Conservation (phyloP, 2,329 filamentous ascomycete species). For the Claviceps fusiformis region DNA sequence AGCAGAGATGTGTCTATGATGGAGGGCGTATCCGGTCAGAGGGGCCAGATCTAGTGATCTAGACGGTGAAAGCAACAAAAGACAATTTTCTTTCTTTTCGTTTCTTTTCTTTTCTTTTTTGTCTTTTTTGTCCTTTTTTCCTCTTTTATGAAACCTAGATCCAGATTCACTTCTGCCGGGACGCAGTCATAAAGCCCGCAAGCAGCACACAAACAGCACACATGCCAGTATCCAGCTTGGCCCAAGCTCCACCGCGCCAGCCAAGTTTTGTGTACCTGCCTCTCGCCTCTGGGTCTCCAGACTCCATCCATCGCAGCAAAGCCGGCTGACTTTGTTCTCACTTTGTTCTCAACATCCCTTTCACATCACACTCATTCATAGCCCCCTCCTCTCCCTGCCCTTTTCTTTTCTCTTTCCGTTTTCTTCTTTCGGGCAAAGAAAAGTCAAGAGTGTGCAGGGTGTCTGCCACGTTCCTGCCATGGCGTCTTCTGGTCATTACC, state of each 20-base stretch:
- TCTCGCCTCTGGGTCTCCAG: no score
- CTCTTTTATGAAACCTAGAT: background rate
- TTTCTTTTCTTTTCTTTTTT: no score
- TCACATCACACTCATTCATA: background rate
- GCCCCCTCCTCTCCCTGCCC: background rate
- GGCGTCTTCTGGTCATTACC: background rate
- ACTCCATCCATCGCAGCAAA: background rate
- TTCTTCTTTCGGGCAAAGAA: background rate
- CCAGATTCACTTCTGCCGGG: background rate
- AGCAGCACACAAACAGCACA: background rate
- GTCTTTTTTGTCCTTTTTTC: no score
- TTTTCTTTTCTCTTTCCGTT: no score
- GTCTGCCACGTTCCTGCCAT: background rate
- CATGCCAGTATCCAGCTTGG: background rate
- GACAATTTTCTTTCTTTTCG: no score
- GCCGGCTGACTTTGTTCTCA: slow-evolving; percentile 4
- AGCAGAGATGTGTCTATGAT: no score
- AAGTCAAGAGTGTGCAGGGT: background rate
- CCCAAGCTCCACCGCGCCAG: background rate
- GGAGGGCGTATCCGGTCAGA: background rate
- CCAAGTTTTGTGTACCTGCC: background rate
- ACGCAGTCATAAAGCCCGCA: background rate
- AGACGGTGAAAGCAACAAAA: background rate
- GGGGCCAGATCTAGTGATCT: background rate
- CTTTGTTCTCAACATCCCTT: slow-evolving; percentile 1